Conservation (phyloP, 371 early-diverging fungal species). For the Circinella minor region DNA sequence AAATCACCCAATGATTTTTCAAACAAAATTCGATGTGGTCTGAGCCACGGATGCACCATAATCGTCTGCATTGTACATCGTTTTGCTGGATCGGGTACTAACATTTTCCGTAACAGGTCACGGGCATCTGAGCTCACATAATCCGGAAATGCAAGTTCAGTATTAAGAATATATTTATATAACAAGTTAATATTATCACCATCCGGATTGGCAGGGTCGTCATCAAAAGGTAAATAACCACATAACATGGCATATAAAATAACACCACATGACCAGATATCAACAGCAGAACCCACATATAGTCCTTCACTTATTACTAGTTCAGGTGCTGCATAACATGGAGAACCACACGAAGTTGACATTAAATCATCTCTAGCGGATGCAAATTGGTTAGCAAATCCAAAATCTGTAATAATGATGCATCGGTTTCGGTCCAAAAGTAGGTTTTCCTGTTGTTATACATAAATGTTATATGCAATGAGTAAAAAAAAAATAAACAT, state of each 20-base stretch:
- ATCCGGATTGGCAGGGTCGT: conserved; percentile 96
- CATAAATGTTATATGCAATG: no score
- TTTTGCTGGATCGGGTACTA: conserved; percentile 89
- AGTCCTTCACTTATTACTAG: conserved; percentile 94
- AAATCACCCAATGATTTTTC: conserved; percentile 29
- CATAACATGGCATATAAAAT: conserved; percentile 96
- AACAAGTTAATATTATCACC: conserved; percentile 95
- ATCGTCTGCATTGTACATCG: conserved; percentile 88
- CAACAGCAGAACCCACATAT: conserved; percentile 98
- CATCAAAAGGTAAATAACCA: conserved; percentile 99
- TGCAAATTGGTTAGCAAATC: conserved; percentile 97
- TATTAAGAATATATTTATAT: conserved; percentile 94
- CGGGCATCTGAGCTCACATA: conserved; percentile 84
- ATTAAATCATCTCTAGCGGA: conserved; percentile 76
- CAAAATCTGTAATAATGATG: conserved; percentile 99
- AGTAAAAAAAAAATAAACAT: not conserved
- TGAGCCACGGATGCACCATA: conserved; percentile 82
- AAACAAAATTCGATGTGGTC: conserved; percentile 38
- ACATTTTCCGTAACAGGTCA: conserved; percentile 86
- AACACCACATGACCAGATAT: conserved; percentile 97
- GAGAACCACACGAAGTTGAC: conserved; percentile 95
- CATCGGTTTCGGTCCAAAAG: conserved; percentile 86
- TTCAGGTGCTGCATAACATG: conserved; percentile 99
- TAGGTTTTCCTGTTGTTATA: conserved; percentile 81
- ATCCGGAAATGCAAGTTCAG: conserved; percentile 89